phyloP scores from a whole-genome alignment of 768 basidiomycete genomes.

The Mycena crocata region DNA sequence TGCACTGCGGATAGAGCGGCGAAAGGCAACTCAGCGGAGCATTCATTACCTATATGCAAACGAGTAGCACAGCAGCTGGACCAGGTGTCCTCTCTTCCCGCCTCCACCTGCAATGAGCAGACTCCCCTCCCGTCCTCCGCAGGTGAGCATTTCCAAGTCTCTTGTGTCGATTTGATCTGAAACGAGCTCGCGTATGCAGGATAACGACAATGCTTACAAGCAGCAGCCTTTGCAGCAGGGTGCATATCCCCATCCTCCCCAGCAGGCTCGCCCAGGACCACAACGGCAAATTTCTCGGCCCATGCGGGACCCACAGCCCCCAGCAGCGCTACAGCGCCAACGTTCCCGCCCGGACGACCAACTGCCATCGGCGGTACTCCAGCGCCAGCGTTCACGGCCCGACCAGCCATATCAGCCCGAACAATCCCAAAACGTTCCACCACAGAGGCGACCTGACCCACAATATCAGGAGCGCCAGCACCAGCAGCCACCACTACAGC shows the following conservation, averaged over 20 bases:
- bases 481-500: background rate
- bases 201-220: slow-evolving; percentile 24
- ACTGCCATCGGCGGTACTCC: background rate
- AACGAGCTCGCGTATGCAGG: slow-evolving; percentile 14
- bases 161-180: background rate
- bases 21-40: no score
- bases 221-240: background rate
- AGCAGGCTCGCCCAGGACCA: slow-evolving; percentile 2
- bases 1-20: no score
- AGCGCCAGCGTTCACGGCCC: slow-evolving; percentile 19
- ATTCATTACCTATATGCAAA: slow-evolving; percentile 1
- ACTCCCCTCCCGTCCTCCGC: background rate
- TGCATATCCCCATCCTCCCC: background rate
- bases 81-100: slow-evolving; percentile 20
- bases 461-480: background rate
- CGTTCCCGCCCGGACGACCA: background rate
- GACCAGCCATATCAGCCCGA: slow-evolving; percentile 12
- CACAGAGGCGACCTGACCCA: background rate
- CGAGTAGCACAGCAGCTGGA: slow-evolving; percentile 3
- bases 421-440: no score
- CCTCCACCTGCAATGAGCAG: slow-evolving; percentile 10
- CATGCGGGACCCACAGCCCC: slow-evolving; percentile 9
- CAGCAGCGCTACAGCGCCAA: slow-evolving; percentile 10
- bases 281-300: slow-evolving; percentile 1
- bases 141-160: background rate